These are phyloP conservation scores for Neurospora sp. DNA, from an alignment of 2,329 filamentous ascomycete species.

Conservation along the genomic window DNA sequence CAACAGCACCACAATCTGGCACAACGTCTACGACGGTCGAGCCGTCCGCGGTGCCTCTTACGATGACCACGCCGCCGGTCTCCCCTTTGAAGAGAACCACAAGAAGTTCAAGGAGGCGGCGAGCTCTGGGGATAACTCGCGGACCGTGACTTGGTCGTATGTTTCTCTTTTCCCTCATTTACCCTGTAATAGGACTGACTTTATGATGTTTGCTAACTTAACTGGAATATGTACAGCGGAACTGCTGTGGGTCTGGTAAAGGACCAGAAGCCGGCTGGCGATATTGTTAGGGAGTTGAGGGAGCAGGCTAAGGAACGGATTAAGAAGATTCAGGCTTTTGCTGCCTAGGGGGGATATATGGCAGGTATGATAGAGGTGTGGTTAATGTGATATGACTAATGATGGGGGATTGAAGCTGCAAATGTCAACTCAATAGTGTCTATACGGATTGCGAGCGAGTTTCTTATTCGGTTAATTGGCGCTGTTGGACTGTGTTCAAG, in stretches of 20 bases:
- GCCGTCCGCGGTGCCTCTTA: slow-evolving; percentile 31
- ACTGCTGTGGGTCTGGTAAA: slow-evolving; percentile 36
- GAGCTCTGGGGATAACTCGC: slow-evolving; percentile 21
- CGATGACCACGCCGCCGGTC: slow-evolving; percentile 28
- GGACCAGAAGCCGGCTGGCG: slow-evolving; percentile 29
- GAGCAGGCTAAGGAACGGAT: slow-evolving; percentile 28
- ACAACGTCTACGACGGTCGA: slow-evolving; percentile 34
- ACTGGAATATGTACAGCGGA: slow-evolving; percentile 20
- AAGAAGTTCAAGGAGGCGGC: slow-evolving; percentile 29
- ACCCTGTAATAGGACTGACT: not conserved
- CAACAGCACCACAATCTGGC: slow-evolving; percentile 29
- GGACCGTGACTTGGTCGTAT: slow-evolving; percentile 28
- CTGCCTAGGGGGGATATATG: not conserved
- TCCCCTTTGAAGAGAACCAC: slow-evolving; percentile 33
- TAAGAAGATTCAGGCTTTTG: slow-evolving; percentile 16
- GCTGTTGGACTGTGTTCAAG: not conserved
- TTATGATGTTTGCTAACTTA: slow-evolving; percentile 1
- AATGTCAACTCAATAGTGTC: not conserved
- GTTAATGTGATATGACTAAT: not conserved
- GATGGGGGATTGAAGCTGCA: not conserved
- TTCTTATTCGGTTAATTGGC: not conserved
- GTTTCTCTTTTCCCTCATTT: not conserved
- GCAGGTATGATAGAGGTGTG: no score
- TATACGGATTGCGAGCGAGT: not conserved
- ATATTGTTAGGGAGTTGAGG: slow-evolving; percentile 33